These are phyloP conservation scores for Dacryopinax primogenitus DNA, from an alignment of 768 basidiomycete genomes.

Conservation along the genomic window DNA sequence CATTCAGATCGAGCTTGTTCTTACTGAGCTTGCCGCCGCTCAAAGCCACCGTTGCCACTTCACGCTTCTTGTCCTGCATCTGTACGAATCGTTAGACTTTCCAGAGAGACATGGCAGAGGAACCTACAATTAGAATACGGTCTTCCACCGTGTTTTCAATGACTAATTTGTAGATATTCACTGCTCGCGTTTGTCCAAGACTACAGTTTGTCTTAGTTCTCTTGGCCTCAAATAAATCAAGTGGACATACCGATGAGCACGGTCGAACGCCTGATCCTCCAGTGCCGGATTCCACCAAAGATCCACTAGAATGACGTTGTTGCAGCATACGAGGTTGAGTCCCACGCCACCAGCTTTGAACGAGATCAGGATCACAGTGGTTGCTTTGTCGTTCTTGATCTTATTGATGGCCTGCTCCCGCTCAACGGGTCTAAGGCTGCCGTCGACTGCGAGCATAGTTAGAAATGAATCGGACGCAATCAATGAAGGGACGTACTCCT, in stretches of 20 bases:
- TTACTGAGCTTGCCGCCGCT: slow-evolving; percentile 81
- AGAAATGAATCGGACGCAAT: neutral
- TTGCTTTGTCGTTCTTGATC: slow-evolving; percentile 48
- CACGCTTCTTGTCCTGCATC: slow-evolving; percentile 88
- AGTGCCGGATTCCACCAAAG: slow-evolving; percentile 92
- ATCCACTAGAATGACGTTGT: slow-evolving; percentile 86
- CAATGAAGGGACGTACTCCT: slow-evolving; percentile 52
- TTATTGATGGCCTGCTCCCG: slow-evolving; percentile 61
- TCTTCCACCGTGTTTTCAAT: slow-evolving; percentile 79
- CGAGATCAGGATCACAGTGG: slow-evolving; percentile 77
- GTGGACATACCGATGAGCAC: slow-evolving; percentile 49
- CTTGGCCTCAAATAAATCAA: neutral
- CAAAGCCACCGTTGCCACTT: slow-evolving; percentile 67
- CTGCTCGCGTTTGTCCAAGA: slow-evolving; percentile 74
- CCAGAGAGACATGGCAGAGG: neutral
- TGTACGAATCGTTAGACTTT: slow-evolving; percentile 22
- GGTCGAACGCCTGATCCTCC: slow-evolving; percentile 90
- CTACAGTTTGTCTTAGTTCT: slow-evolving; percentile 16
- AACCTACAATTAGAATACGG: slow-evolving; percentile 56
- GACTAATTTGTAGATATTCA: slow-evolving; percentile 80
- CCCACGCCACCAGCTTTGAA: slow-evolving; percentile 93
- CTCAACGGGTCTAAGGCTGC: slow-evolving; percentile 63
- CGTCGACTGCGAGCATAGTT: slow-evolving; percentile 56
- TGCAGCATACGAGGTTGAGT: slow-evolving; percentile 83
- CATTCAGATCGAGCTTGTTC: slow-evolving; percentile 65